Percentiles rank a stretch among this genome's conserved stretches.
phyloP scores from a whole-genome alignment of 164 flowering plant species.

The Vitis cinerea region DNA sequence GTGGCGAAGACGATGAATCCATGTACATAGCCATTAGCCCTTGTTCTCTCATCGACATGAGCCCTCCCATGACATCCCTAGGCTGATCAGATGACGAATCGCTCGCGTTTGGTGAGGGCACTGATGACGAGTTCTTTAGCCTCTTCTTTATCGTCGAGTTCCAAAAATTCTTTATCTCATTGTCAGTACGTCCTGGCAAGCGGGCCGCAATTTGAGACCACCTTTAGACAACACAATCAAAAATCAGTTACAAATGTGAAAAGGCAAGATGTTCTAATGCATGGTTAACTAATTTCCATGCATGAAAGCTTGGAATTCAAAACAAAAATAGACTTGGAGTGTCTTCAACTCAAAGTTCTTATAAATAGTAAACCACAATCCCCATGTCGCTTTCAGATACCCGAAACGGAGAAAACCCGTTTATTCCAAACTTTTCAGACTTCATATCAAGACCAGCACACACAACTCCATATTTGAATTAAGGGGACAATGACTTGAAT shows the following conservation, averaged over 20 bases:
- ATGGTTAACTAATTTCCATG: constrained; percentile 7
- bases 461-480: no score
- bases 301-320: no score
- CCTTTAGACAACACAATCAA: constrained; percentile 23
- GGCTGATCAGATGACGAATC: constrained; percentile 35
- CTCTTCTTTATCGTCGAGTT: constrained; percentile 71
- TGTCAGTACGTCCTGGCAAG: constrained; percentile 66
- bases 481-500: no score
- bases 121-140: constrained; percentile 41
- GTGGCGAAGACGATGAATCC: constrained; percentile 26
- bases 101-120: constrained; percentile 44
- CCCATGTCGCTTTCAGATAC: no score
- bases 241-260: constrained; percentile 1
- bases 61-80: constrained; percentile 22
- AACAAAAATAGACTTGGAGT: neutral
- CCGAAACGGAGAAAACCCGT: no score
- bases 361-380: no score
- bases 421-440: no score
- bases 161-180: constrained; percentile 75
- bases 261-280: neutral
- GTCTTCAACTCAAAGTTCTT: constrained; percentile 6
- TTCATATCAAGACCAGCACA: no score
- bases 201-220: constrained; percentile 80
- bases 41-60: constrained; percentile 29
- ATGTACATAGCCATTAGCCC: constrained; percentile 31